A percentile compares a stretch with the other conserved stretches of the same genome.
Evolutionary conservation across 1,284 basidiomycete genomes (phyloP).

Genomic region (Ceratobasidium sp.): DNA sequence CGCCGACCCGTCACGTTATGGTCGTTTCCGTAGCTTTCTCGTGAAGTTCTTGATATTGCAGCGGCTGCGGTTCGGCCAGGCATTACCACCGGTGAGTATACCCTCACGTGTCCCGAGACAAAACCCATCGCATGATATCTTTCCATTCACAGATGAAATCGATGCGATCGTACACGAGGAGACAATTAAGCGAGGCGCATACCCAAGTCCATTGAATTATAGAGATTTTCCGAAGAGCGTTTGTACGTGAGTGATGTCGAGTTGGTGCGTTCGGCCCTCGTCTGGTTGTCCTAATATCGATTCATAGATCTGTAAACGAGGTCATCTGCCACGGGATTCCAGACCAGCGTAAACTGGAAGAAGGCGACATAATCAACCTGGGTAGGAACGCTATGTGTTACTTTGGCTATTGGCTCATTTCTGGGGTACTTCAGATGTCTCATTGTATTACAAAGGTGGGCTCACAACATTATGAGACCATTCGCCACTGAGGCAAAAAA

Average conservation of each 20-base stretch:
- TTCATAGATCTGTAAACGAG: conserved; percentile 85
- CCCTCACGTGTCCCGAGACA: background rate
- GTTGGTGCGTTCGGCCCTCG: conserved; percentile 1
- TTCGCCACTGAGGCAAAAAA: background rate
- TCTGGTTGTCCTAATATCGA: conserved; percentile 37
- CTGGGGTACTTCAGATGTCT: conserved; percentile 57
- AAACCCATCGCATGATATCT: background rate
- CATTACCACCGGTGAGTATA: conserved; percentile 69
- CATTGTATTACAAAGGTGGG: conserved; percentile 71
- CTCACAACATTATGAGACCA: conserved; percentile 20
- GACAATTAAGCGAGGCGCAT: conserved; percentile 87
- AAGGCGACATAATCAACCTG: conserved; percentile 94
- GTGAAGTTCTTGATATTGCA: conserved; percentile 91
- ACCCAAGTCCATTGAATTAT: conserved; percentile 95
- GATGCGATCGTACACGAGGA: conserved; percentile 96
- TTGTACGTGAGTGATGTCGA: conserved; percentile 90
- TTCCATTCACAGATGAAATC: conserved; percentile 68
- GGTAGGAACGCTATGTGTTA: conserved; percentile 56
- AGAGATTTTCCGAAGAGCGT: conserved; percentile 93
- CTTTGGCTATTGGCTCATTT: conserved; percentile 11
- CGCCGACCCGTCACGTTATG: background rate
- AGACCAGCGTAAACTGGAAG: conserved; percentile 81
- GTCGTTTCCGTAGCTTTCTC: conserved; percentile 64
- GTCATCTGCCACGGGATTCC: conserved; percentile 97
- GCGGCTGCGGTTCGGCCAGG: conserved; percentile 87